phyloP scores from a whole-genome alignment of 2,329 filamentous ascomycete species.

The Colletotrichum tropicicola region DNA sequence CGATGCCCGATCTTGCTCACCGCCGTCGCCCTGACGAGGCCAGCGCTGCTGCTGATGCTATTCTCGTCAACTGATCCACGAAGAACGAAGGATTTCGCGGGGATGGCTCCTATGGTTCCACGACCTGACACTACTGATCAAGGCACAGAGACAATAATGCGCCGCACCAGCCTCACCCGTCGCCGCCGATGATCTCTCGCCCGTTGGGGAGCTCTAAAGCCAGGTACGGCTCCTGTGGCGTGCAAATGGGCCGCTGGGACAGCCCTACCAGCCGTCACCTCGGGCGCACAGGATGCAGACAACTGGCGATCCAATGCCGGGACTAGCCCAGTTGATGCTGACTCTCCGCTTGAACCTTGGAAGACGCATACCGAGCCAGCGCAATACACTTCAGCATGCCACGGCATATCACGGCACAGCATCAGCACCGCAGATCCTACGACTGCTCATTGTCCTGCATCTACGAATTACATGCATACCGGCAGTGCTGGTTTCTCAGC shows the following conservation, averaged over 20 bases:
- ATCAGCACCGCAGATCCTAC: constrained; percentile 3
- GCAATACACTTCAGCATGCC: background rate
- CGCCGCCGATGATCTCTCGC: background rate
- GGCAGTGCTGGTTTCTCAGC: background rate
- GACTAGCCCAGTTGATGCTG: background rate
- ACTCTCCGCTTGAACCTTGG: constrained; percentile 1
- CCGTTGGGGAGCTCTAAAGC: background rate
- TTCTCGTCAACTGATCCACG: background rate
- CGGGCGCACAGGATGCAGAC: background rate
- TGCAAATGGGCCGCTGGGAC: background rate
- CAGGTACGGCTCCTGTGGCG: background rate
- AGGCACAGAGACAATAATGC: background rate
- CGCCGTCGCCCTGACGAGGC: background rate
- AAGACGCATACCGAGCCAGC: background rate
- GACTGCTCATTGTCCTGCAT: background rate
- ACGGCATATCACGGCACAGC: constrained; percentile 13
- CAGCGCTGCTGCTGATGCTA: background rate
- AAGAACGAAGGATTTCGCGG: background rate
- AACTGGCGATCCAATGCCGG: background rate
- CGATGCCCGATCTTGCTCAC: background rate
- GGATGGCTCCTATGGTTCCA: background rate
- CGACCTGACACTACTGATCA: background rate
- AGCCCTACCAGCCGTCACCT: constrained; percentile 5
- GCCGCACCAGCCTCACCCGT: constrained; percentile 13
- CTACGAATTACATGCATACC: background rate